phyloP scores from a whole-genome alignment of 441 rosid genomes.

The Erysimum cheiri region DNA sequence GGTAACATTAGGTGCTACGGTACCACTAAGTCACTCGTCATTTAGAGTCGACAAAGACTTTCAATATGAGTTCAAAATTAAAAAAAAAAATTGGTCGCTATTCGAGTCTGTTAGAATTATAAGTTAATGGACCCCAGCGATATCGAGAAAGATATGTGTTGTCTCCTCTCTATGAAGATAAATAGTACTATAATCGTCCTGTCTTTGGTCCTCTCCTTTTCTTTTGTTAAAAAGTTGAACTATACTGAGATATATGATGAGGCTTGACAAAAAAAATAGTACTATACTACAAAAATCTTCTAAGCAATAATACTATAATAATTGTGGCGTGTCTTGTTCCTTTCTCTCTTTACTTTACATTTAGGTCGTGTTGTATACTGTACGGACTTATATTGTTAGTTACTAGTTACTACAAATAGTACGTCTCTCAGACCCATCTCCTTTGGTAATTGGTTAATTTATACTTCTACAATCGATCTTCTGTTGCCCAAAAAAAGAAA shows the following conservation, averaged over 20 bases:
- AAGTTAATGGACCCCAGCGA: constrained; percentile 23
- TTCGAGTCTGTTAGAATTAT: background rate
- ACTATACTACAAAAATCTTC: background rate
- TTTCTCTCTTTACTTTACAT: constrained; percentile 1
- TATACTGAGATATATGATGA: background rate
- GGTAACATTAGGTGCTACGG: constrained; percentile 4
- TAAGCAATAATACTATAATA: background rate
- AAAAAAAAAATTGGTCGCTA: background rate
- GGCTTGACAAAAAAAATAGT: background rate
- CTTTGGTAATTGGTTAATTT: background rate
- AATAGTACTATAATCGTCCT: constrained; percentile 9
- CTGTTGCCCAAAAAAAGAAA: background rate
- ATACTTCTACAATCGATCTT: background rate
- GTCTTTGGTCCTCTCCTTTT: constrained; percentile 9
- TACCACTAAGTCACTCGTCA: background rate
- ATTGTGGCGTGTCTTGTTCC: background rate
- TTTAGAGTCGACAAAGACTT: constrained; percentile 4
- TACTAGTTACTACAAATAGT: background rate
- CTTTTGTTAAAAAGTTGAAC: background rate
- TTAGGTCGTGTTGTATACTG: background rate
- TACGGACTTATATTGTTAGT: background rate
- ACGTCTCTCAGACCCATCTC: background rate
- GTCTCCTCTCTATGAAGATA: constrained; percentile 30
- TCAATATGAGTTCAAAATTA: background rate
- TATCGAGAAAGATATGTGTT: constrained; percentile 29